A percentile compares a stretch with the other conserved stretches of the same genome.
phyloP scores from a whole-genome alignment of 495 filamentous ascomycete species.

The Pyrenula massariospora region DNA sequence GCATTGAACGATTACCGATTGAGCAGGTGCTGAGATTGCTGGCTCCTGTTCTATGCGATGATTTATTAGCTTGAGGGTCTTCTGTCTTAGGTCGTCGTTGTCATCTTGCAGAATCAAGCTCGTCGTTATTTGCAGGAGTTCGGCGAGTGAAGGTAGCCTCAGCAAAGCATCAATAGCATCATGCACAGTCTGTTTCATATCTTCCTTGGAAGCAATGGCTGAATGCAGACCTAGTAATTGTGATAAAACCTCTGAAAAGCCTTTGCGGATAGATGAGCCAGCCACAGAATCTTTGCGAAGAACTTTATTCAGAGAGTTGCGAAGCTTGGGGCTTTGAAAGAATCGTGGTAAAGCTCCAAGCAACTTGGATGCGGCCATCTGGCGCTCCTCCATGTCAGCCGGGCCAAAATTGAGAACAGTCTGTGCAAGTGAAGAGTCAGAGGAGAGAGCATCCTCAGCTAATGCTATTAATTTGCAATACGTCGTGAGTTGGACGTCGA shows the following conservation, averaged over 20 bases:
- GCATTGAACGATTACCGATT: constrained; percentile 62
- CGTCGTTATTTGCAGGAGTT: constrained; percentile 72
- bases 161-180: constrained; percentile 64
- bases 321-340: constrained; percentile 25
- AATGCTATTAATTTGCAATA: constrained; percentile 62
- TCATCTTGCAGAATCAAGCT: constrained; percentile 59
- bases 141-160: constrained; percentile 64
- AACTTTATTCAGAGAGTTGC: constrained; percentile 15
- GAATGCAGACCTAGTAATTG: constrained; percentile 51
- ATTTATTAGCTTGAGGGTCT: constrained; percentile 69
- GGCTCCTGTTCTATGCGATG: constrained; percentile 57
- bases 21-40: constrained; percentile 51
- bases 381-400: constrained; percentile 46
- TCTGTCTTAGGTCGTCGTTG: constrained; percentile 59
- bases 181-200: constrained; percentile 49
- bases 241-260: constrained; percentile 60
- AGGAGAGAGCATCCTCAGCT: constrained; percentile 57
- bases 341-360: constrained; percentile 26
- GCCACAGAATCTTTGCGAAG: neutral
- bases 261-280: neutral
- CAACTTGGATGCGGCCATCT: constrained; percentile 49
- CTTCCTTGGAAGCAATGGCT: constrained; percentile 44
- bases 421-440: constrained; percentile 56
- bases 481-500: constrained; percentile 54
- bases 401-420: constrained; percentile 54